Evolutionary conservation across 2,329 filamentous ascomycete species (phyloP).

Genomic region (Fusarium cicatricum): DNA sequence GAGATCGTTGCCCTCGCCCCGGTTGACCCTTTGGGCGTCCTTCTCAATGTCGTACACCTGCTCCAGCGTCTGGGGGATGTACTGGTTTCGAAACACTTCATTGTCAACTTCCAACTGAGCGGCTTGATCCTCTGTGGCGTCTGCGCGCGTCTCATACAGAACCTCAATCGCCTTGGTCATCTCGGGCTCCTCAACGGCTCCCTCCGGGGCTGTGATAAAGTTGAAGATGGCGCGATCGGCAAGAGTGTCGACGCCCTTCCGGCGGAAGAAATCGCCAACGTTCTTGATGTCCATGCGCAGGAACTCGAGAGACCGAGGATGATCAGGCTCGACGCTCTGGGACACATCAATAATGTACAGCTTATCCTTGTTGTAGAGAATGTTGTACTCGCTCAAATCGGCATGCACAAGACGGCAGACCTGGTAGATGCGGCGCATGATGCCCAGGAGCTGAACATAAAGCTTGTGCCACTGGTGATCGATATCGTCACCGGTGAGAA

Average conservation of each 20-base stretch:
- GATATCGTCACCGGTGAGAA: slow-evolving; percentile 71
- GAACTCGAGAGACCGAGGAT: slow-evolving; percentile 91
- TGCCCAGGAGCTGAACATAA: slow-evolving; percentile 83
- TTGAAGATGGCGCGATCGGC: slow-evolving; percentile 82
- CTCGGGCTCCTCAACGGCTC: slow-evolving; percentile 66
- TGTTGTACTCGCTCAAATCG: slow-evolving; percentile 97
- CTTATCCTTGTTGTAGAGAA: slow-evolving; percentile 83
- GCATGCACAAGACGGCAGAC: slow-evolving; percentile 92
- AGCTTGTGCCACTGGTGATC: slow-evolving; percentile 78
- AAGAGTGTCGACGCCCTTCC: slow-evolving; percentile 83
- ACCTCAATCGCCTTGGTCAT: slow-evolving; percentile 71
- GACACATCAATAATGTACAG: slow-evolving; percentile 98
- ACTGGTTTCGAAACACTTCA: slow-evolving; percentile 94
- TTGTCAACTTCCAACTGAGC: slow-evolving; percentile 79
- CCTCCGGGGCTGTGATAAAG: slow-evolving; percentile 75
- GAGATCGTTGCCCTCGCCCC: slow-evolving; percentile 77
- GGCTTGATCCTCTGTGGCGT: slow-evolving; percentile 58
- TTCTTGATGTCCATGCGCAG: slow-evolving; percentile 99
- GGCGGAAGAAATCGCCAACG: slow-evolving; percentile 88
- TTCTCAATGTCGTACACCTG: slow-evolving; percentile 97
- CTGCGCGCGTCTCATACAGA: slow-evolving; percentile 67
- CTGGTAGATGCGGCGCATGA: slow-evolving; percentile 95
- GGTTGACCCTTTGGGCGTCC: slow-evolving; percentile 79
- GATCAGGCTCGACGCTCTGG: slow-evolving; percentile 96
- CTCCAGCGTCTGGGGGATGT: slow-evolving; percentile 94